phyloP scores from a whole-genome alignment of 768 basidiomycete species.

The Suillus fuscotomentosus region DNA sequence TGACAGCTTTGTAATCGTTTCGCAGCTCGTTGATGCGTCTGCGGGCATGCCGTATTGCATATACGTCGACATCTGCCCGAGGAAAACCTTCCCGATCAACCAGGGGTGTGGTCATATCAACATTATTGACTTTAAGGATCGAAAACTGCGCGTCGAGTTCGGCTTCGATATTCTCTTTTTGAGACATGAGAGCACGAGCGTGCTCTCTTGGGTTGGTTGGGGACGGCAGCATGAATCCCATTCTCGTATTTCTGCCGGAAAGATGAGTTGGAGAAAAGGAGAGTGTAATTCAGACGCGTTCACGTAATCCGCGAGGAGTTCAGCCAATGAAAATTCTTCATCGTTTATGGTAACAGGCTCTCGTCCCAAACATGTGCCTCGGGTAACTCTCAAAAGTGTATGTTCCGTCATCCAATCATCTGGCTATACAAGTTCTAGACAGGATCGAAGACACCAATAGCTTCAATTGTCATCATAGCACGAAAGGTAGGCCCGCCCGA shows the following conservation, averaged over 20 bases:
- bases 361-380: not conserved
- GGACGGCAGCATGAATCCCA: constrained; percentile 48
- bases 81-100: constrained; percentile 91
- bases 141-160: constrained; percentile 63
- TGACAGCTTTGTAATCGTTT: constrained; percentile 71
- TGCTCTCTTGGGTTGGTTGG: constrained; percentile 48
- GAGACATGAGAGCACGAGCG: constrained; percentile 62
- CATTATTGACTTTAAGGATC: constrained; percentile 62
- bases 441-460: constrained; percentile 49
- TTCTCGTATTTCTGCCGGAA: constrained; percentile 14
- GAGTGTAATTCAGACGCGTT: not conserved
- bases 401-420: constrained; percentile 39
- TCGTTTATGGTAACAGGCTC: no score
- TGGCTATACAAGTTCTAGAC: constrained; percentile 53
- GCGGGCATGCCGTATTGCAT: constrained; percentile 72
- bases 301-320: not conserved
- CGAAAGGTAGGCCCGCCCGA: constrained; percentile 49
- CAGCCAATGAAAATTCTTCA: no score
- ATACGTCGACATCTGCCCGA: constrained; percentile 81
- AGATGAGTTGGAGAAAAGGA: not conserved
- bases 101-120: constrained; percentile 69
- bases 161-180: constrained; percentile 70
- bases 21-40: constrained; percentile 75
- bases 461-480: constrained; percentile 76
- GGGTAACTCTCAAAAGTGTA: not conserved